Evolutionary conservation across 768 basidiomycete species (phyloP).

Genomic region (Calvatia gigantea): DNA sequence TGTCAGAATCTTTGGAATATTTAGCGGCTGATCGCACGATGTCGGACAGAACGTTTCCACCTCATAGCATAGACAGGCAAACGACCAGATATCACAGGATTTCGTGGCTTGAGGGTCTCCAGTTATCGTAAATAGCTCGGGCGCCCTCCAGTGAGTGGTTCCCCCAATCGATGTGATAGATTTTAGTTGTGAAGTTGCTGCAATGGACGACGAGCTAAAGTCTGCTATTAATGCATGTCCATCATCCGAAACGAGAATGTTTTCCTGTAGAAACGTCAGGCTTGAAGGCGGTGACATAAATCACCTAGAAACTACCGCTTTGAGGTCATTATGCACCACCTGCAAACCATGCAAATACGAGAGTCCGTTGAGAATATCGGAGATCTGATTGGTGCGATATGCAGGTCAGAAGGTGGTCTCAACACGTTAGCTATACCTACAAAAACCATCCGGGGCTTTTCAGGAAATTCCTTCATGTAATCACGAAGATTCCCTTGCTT

Average conservation of each 20-base stretch:
- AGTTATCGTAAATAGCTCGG: background rate
- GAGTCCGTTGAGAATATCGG: background rate
- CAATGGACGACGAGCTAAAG: background rate
- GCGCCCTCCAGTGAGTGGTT: background rate
- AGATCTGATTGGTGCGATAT: background rate
- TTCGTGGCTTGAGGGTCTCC: background rate
- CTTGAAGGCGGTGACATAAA: background rate
- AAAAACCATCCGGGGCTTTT: slow-evolving; percentile 12
- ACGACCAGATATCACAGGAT: background rate
- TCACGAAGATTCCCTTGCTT: slow-evolving; percentile 17
- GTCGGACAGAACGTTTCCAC: background rate
- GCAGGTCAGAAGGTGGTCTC: background rate
- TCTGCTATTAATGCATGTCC: background rate
- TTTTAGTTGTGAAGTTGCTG: too few species aligned
- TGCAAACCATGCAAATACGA: background rate
- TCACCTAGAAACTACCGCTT: background rate
- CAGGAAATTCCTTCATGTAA: slow-evolving; percentile 12
- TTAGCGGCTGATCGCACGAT: background rate
- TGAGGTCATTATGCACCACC: slow-evolving; percentile 1
- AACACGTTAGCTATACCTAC: background rate
- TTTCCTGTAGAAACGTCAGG: background rate
- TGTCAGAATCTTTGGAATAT: background rate
- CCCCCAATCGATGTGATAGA: too few species aligned
- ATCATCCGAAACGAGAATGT: background rate
- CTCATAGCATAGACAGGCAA: background rate